A percentile compares a stretch with the other conserved stretches of the same genome.
These are phyloP conservation scores for Auriscalpium microsporum DNA, from an alignment of 768 basidiomycete genomes.

Conservation along the genomic window DNA sequence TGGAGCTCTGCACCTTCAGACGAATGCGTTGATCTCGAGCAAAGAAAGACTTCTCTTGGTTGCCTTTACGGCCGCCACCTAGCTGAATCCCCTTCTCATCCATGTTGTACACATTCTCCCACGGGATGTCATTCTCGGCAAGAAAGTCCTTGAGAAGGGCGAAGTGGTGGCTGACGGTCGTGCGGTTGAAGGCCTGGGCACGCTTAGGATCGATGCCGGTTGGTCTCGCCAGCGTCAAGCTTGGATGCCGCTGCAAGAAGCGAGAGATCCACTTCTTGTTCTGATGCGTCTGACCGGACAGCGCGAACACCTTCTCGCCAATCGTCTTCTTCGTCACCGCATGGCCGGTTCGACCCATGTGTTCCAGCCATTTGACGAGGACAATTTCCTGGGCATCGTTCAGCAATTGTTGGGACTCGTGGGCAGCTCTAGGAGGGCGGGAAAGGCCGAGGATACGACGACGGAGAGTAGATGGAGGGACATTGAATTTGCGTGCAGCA, in stretches of 20 bases:
- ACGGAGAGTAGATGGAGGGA: too few species aligned
- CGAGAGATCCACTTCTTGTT: background rate
- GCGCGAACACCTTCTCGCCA: background rate
- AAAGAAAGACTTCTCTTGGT: too few species aligned
- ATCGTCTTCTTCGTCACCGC: background rate
- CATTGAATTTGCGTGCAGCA: too few species aligned
- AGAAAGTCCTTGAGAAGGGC: background rate
- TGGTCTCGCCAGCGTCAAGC: slow-evolving; percentile 18
- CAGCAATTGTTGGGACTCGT: background rate
- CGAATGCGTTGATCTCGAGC: too few species aligned
- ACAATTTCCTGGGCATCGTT: background rate
- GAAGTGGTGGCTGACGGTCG: slow-evolving; percentile 2
- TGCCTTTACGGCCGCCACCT: too few species aligned
- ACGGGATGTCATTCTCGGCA: background rate
- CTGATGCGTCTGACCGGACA: background rate
- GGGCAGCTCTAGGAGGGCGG: background rate
- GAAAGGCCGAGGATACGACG: background rate
- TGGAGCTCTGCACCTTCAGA: too few species aligned
- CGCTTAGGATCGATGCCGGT: slow-evolving; percentile 27
- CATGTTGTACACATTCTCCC: background rate
- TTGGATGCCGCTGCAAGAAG: background rate
- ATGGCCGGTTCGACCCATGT: background rate
- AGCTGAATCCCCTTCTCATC: too few species aligned
- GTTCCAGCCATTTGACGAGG: background rate
- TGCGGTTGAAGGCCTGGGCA: slow-evolving; percentile 26